Evolutionary conservation across 2,329 filamentous ascomycete species (phyloP), one percentile per base, ranked within the genome.

Genomic region (Fusarium camptoceras): DNA sequence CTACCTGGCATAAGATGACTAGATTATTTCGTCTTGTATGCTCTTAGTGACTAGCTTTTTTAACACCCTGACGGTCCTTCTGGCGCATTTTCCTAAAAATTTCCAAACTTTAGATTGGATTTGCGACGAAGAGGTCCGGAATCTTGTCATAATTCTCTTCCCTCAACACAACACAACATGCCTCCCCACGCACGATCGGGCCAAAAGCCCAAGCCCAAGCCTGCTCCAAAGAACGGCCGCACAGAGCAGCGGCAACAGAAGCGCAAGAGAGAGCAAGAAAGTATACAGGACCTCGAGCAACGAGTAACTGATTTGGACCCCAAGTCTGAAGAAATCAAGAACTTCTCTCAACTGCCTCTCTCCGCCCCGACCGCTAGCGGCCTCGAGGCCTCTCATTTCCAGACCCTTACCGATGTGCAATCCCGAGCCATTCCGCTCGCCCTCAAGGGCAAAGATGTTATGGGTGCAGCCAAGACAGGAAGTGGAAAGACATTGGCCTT

Each of bases 401-500:
- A 94, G 76, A 90, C 88, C 50, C 85, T 98, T 72, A 99, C 96
- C 66, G 94, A 97, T 71, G 93, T 99, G 75, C 96, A 99, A 83
- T 87, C 91, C 50, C 91, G 91, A 76, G 94, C 94, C n/a, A 91
- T 99, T 64, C 94, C 93, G 8, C 86, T 94, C 65, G 94, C 93
- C 11, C 86, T 99, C 68, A 92, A 97, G 80, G 93, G 93, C 60
- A 84, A 85, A 62, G 96, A 99, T 79, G 92, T 99, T 42, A 89
- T 99, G 42, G 96, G 94, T 43, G 96, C 96, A 8, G 96, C 96
- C 42, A 98, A 97, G 82, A 98, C 95, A 0, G 95, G 95, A 54
- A 97, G 93, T 77, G 95, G 95, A 76, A 98, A 98, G 84, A 98
- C 95, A 0, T 85, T 99, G 25, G 93, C 96, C 1, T 99, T 99